Evolutionary conservation across 495 filamentous ascomycete species (phyloP).

Genomic region (Penicillium alfredii): DNA sequence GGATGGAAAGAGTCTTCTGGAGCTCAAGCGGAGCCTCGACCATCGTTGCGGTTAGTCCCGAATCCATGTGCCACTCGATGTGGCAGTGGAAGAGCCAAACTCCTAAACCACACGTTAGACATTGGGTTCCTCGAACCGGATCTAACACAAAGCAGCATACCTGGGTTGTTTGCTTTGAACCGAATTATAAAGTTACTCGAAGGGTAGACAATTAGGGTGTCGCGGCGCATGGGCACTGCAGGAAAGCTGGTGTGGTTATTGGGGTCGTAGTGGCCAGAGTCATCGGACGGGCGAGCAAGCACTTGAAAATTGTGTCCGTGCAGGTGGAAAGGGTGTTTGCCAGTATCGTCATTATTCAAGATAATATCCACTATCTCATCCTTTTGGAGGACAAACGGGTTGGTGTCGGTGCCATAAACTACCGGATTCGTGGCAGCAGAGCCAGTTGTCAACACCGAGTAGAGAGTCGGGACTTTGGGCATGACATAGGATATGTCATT

Average conservation of each 20-base stretch:
- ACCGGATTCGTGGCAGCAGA: slow-evolving; percentile 51
- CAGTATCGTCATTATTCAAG: slow-evolving; percentile 70
- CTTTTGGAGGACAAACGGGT: slow-evolving; percentile 61
- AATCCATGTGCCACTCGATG: slow-evolving; percentile 58
- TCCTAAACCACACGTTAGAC: too few species aligned
- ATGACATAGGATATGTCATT: slow-evolving; percentile 69
- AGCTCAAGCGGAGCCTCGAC: slow-evolving; percentile 57
- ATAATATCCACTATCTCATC: slow-evolving; percentile 69
- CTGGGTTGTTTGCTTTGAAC: slow-evolving; percentile 63
- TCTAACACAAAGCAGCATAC: too few species aligned
- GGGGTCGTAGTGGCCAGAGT: slow-evolving; percentile 37
- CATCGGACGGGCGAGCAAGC: slow-evolving; percentile 42
- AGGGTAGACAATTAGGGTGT: slow-evolving; percentile 51
- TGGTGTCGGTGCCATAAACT: slow-evolving; percentile 70
- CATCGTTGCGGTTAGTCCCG: slow-evolving; percentile 38
- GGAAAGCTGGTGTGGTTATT: slow-evolving; percentile 33
- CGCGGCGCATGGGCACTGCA: slow-evolving; percentile 46
- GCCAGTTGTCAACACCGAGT: slow-evolving; percentile 63
- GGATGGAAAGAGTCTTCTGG: slow-evolving; percentile 56
- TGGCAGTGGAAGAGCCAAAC: slow-evolving; percentile 58
- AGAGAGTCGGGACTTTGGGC: slow-evolving; percentile 76
- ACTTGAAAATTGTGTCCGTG: slow-evolving; percentile 85
- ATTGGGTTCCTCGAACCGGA: too few species aligned
- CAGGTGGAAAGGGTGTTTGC: slow-evolving; percentile 80
- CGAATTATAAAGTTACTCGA: slow-evolving; percentile 58